These are phyloP conservation scores for Sphenostylis stenocarpa DNA, from an alignment of 306 rosid species.

Conservation along the genomic window DNA sequence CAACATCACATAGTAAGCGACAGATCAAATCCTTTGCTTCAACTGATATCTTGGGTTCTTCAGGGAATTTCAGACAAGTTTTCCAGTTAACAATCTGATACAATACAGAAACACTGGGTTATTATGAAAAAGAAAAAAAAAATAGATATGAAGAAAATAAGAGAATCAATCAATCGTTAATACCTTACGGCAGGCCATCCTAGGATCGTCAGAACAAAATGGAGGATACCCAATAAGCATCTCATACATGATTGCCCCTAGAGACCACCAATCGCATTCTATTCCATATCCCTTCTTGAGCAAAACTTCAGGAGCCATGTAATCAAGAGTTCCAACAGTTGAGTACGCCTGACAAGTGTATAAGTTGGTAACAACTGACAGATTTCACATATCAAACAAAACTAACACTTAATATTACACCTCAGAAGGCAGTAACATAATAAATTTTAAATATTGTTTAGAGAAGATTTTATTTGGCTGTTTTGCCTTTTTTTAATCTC, in stretches of 20 bases:
- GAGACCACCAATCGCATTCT: conserved; percentile 99
- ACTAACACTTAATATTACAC: not conserved
- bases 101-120: conserved; percentile 24
- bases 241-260: conserved; percentile 98
- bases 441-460: conserved; percentile 3
- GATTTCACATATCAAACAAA: not conserved
- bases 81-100: conserved; percentile 95
- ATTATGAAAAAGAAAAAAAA: conserved; percentile 20
- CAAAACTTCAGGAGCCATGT: conserved; percentile 98
- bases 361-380: conserved; percentile 15
- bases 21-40: conserved; percentile 87
- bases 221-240: conserved; percentile 99
- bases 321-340: conserved; percentile 99
- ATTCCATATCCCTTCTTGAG: conserved; percentile 98
- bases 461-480: not conserved
- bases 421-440: conserved; percentile 1
- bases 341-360: conserved; percentile 76
- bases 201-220: conserved; percentile 98
- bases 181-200: conserved; percentile 98
- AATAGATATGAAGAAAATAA: conserved; percentile 27
- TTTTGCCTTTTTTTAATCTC: not conserved
- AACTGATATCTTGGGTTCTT: conserved; percentile 81
- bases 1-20: conserved; percentile 89
- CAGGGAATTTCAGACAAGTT: conserved; percentile 92
- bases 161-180: conserved; percentile 7